phyloP scores from a whole-genome alignment of 2,329 filamentous ascomycete species.

The Diaporthe humulicola region DNA sequence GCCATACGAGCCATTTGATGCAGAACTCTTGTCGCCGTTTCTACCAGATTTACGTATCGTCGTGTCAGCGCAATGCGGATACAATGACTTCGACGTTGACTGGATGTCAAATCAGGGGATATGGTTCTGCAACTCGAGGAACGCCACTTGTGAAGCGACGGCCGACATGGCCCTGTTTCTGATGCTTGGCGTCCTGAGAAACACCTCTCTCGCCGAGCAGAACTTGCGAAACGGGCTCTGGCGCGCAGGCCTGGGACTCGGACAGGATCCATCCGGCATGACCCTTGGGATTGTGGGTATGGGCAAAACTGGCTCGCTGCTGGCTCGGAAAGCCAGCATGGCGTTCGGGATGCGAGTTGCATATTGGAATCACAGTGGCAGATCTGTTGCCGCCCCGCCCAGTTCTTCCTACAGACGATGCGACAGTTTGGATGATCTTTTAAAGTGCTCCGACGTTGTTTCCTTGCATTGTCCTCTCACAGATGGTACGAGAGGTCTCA shows the following conservation, averaged over 20 bases:
- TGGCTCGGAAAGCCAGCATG: conserved; percentile 37
- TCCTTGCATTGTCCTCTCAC: conserved; percentile 64
- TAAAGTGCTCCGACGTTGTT: conserved; percentile 64
- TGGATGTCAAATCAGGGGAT: conserved; percentile 27
- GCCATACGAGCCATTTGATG: conserved; percentile 28
- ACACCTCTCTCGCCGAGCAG: conserved; percentile 17
- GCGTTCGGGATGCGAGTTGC: conserved; percentile 22
- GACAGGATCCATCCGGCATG: conserved; percentile 66
- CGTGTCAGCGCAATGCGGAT: conserved; percentile 28
- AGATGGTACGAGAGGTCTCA: conserved; percentile 62
- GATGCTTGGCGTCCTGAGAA: conserved; percentile 18
- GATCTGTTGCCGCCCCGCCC: conserved; percentile 60
- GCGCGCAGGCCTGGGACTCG: conserved; percentile 53
- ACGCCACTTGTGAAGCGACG: conserved; percentile 24
- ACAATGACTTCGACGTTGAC: conserved; percentile 33
- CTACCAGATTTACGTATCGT: conserved; percentile 13
- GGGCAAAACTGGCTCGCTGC: conserved; percentile 66
- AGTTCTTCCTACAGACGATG: conserved; percentile 53
- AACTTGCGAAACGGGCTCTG: conserved; percentile 14
- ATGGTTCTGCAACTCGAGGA: conserved; percentile 32
- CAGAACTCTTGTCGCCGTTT: conserved; percentile 25
- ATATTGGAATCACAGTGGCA: conserved; percentile 30
- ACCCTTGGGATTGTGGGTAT: conserved; percentile 66
- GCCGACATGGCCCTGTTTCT: conserved; percentile 33
- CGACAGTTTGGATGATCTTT: conserved; percentile 63